Percentiles rank a stretch among this genome's conserved stretches.
Evolutionary conservation across 768 basidiomycete genomes (phyloP).

Genomic region (Boletus coccyginus): DNA sequence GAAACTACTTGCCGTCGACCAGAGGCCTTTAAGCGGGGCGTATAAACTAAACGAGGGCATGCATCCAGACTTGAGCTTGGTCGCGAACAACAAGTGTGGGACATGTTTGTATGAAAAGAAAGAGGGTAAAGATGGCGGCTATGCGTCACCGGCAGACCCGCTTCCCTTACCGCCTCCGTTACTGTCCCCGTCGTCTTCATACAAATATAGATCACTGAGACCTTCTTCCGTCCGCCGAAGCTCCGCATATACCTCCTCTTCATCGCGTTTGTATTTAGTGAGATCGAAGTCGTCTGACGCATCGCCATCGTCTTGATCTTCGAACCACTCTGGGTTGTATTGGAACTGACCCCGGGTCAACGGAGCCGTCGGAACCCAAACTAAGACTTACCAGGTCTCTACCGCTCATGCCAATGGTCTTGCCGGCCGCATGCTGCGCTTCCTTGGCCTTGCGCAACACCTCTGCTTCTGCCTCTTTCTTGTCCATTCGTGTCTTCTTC

Average conservation of each 20-base stretch:
- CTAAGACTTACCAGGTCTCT: slow-evolving; percentile 74
- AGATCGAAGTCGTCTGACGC: slow-evolving; percentile 55
- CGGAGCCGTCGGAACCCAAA: neutral
- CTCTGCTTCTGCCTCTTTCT: slow-evolving; percentile 89
- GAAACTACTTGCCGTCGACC: slow-evolving; percentile 4
- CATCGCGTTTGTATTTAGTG: slow-evolving; percentile 50
- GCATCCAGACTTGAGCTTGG: neutral
- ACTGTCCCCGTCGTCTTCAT: slow-evolving; percentile 19
- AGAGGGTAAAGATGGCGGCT: neutral
- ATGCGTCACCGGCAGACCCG: neutral
- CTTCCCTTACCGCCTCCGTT: neutral
- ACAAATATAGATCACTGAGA: slow-evolving; percentile 15
- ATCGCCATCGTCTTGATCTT: slow-evolving; percentile 59
- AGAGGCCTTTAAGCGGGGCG: neutral
- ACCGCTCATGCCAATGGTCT: slow-evolving; percentile 91
- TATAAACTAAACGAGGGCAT: neutral
- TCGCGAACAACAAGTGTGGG: neutral
- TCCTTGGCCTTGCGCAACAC: slow-evolving; percentile 81
- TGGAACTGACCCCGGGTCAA: slow-evolving; percentile 60
- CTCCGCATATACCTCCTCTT: slow-evolving; percentile 30
- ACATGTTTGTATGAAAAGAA: neutral
- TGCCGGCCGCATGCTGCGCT: slow-evolving; percentile 77
- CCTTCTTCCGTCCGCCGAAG: slow-evolving; percentile 20
- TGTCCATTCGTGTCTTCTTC: slow-evolving; percentile 94
- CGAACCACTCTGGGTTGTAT: slow-evolving; percentile 95